Evolutionary conservation across 2,329 filamentous ascomycete species (phyloP), one percentile per base, ranked within the genome.

Genomic region (Aspergillus fumigatus): DNA sequence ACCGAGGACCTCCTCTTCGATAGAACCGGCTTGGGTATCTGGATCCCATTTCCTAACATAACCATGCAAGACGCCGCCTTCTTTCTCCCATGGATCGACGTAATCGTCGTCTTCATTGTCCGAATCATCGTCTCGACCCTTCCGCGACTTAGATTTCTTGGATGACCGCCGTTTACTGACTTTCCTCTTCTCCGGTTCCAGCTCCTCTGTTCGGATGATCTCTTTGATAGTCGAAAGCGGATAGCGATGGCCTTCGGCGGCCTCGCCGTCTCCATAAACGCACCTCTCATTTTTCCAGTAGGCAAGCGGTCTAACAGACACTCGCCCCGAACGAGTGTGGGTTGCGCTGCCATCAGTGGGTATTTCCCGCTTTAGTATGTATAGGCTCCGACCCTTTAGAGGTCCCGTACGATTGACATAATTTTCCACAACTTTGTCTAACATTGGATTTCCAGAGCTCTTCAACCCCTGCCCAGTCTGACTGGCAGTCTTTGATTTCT

Each of bases 261-360:
- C 76, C 50, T 86, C 84, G 25, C 85, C 82, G 19, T 82, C 79
- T 52, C 87, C 85, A 67, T 86, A 90, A 23, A 91, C 83, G 49
- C 88, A 84, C 53, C 84, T 84, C 70, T 97, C 93, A 62, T 92
- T 92, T 65, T 86, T 86, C 93, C 93, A 97, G 70, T 83, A 96
- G 26, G 90, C 85, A 35, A 97, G 75, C 0, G 92, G 94, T 58
- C 85, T 84, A 59, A 90, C 87, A 9, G 89, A 90, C 52, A 85
- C 84, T 55, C 94, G 85, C 2, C 91, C 92, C 11, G 88, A 93
- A 53, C 91, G 86, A n/a, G 82, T 83, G 51, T 87, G 89, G 48
- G 80, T 82, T 29, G 79, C 79, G 59, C 83, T 77, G 26, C 75
- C 78, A 53, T 85, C 80, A 1, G 77, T 71, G n/a, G 80, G 78